A percentile compares a stretch with the other conserved stretches of the same genome.
These are phyloP conservation scores for Alternaria gansuensis DNA, from an alignment of 2,329 filamentous ascomycete genomes.

Conservation along the genomic window DNA sequence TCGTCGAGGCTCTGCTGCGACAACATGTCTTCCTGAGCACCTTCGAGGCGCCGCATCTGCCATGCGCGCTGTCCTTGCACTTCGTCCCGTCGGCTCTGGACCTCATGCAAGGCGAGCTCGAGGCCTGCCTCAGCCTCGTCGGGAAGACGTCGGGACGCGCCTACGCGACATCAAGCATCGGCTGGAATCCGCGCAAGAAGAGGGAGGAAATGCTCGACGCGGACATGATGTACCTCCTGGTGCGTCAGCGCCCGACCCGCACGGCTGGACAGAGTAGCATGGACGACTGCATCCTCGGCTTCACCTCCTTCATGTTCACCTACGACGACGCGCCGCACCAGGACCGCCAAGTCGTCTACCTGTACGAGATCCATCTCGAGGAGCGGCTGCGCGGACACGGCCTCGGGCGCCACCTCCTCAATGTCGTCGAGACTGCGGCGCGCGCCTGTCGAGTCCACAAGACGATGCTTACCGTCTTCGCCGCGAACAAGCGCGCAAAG, in stretches of 20 bases:
- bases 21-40: slow-evolving; percentile 13
- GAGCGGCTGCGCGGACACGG: slow-evolving; percentile 67
- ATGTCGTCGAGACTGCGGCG: slow-evolving; percentile 64
- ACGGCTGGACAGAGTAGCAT: background rate
- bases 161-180: slow-evolving; percentile 69
- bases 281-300: slow-evolving; percentile 36
- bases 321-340: slow-evolving; percentile 63
- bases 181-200: slow-evolving; percentile 72
- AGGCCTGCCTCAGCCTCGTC: slow-evolving; percentile 65
- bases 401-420: slow-evolving; percentile 69
- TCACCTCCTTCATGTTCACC: slow-evolving; percentile 73
- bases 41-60: slow-evolving; percentile 4
- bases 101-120: slow-evolving; percentile 54
- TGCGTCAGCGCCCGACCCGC: slow-evolving; percentile 24
- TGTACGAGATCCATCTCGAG: slow-evolving; percentile 79
- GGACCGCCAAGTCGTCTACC: slow-evolving; percentile 72
- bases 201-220: slow-evolving; percentile 71
- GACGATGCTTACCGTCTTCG: slow-evolving; percentile 78
- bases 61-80: slow-evolving; percentile 23
- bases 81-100: slow-evolving; percentile 36
- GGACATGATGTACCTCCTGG: slow-evolving; percentile 74
- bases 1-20: slow-evolving; percentile 17
- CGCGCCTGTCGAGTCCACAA: slow-evolving; percentile 66
- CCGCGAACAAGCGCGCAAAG: slow-evolving; percentile 65
- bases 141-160: slow-evolving; percentile 69